Evolutionary conservation across 2,329 filamentous ascomycete species (phyloP), one percentile per base, ranked within the genome.

Genomic region (Alternaria conjuncta): DNA sequence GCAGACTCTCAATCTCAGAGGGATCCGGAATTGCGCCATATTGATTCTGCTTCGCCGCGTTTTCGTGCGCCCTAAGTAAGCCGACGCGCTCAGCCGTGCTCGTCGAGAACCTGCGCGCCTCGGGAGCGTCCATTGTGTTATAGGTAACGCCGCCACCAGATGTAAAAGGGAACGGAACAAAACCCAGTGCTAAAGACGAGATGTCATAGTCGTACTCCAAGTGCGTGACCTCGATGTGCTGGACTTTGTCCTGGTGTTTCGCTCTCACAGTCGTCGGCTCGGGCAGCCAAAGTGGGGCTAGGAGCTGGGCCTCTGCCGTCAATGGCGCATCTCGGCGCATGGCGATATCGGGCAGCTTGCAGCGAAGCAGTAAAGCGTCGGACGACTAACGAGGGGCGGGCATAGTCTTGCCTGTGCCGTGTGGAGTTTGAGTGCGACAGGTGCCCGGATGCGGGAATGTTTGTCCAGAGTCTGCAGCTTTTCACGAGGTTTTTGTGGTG

Each of bases 91-190:
- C 71, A 50, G 73, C 71, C 15, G 72, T 75, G 43, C 66, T 72
- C 13, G 69, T 65, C 2, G 74, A 78, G 51, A 79, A 79, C 23
- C 76, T 68, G 41, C 76, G 71, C 21, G 75, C 72, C 20, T 73
- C 76, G 18, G 64, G 66, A 15, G 73, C 70, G 55, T 78, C 77
- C 77, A 79, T 79, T 32, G 70, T 68, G 55, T 57, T 66, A 47
- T 63, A 71, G 30, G 53, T 63, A 36, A 64, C 57, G 21, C 62
- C 64, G 32, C 71, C 71, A 25, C 71, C 71, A 28, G 57, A 64
- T 46, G 63, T 71, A 44, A 70, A 71, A 3, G 72, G 71, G 26
- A 67, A 71, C 5, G 71, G 71, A 50, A 72, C 65, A 47, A 68
- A 71, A 10, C 41, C 61, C 32, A 75, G 61, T 32, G 70, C 69